Percentiles rank a stretch among this genome's conserved stretches.
Evolutionary conservation across 352 stramenopile species (phyloP).

Genomic region (Peronospora belbahrii): DNA sequence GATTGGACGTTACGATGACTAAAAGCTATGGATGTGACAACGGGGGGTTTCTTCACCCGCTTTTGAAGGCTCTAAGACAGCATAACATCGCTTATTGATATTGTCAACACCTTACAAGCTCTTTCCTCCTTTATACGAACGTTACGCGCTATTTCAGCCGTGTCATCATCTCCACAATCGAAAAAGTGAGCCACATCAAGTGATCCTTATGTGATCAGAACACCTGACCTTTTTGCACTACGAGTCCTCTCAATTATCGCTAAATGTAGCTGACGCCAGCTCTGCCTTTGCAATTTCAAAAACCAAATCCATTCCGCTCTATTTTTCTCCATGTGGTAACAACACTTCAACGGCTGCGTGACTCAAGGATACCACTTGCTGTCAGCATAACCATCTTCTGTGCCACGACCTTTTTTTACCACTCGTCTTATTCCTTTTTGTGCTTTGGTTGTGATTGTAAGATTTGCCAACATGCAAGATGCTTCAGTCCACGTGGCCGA

Average conservation of each 20-base stretch:
- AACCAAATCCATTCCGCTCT: conserved; percentile 38
- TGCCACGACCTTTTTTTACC: conserved; percentile 75
- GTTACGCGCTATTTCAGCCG: conserved; percentile 25
- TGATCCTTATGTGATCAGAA: conserved; percentile 38
- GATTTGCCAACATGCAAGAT: conserved; percentile 69
- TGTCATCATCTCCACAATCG: conserved; percentile 45
- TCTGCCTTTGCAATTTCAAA: conserved; percentile 69
- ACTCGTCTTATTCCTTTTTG: conserved; percentile 79
- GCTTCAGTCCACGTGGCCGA: conserved; percentile 66
- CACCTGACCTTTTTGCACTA: conserved; percentile 27
- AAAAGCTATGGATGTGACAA: conserved; percentile 17
- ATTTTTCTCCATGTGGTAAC: conserved; percentile 22
- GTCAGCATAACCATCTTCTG: conserved; percentile 83
- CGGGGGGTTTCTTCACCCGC: conserved; percentile 8
- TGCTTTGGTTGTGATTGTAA: conserved; percentile 32
- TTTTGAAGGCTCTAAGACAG: conserved; percentile 21
- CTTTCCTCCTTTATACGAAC: conserved; percentile 6
- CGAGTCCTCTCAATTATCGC: conserved; percentile 18
- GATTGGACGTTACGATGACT: conserved; percentile 20
- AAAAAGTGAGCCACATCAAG: conserved; percentile 32
- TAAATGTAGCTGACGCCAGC: conserved; percentile 28
- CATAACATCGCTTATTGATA: conserved; percentile 27
- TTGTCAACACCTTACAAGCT: conserved; percentile 24
- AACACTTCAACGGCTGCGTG: conserved; percentile 49
- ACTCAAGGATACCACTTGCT: conserved; percentile 43